A percentile compares a stretch with the other conserved stretches of the same genome.
phyloP scores from a whole-genome alignment of 208 protist species.

The Leishmania turanica region DNA sequence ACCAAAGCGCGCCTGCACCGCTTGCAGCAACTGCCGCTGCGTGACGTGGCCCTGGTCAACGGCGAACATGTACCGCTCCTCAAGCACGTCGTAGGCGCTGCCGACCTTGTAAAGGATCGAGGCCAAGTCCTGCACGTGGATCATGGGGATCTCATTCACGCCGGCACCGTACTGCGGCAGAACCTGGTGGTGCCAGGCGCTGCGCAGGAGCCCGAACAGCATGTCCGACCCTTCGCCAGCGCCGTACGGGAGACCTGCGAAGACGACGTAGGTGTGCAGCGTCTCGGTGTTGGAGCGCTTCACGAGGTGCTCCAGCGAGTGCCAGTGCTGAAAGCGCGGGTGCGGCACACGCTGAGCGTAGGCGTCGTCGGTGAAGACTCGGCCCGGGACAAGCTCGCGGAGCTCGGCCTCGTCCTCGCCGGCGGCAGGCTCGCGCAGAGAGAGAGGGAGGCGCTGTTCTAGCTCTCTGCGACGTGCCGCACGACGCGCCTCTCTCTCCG shows the following conservation, averaged over 20 bases:
- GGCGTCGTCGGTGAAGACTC: conserved; percentile 88
- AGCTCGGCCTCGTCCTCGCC: conserved; percentile 49
- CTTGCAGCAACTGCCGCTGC: conserved; percentile 71
- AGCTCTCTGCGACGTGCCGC: conserved; percentile 18
- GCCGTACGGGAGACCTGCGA: conserved; percentile 92
- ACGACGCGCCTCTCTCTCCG: conserved; percentile 18
- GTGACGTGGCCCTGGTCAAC: conserved; percentile 91
- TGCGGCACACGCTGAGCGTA: conserved; percentile 87
- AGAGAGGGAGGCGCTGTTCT: conserved; percentile 23
- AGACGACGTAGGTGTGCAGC: conserved; percentile 92
- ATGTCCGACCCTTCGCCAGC: conserved; percentile 67
- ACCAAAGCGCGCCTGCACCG: conserved; percentile 66
- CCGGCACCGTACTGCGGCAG: conserved; percentile 83
- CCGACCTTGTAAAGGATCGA: conserved; percentile 71
- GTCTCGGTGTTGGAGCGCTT: conserved; percentile 90
- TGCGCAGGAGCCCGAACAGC: conserved; percentile 62
- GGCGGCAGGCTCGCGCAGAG: conserved; percentile 26
- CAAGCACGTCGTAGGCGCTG: conserved; percentile 71
- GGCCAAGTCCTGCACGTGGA: conserved; percentile 93
- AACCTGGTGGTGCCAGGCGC: conserved; percentile 74
- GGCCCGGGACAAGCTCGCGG: conserved; percentile 57
- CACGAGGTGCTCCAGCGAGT: conserved; percentile 86
- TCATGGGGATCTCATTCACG: conserved; percentile 89
- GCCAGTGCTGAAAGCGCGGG: conserved; percentile 81
- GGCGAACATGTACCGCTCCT: conserved; percentile 91